These are phyloP conservation scores for Kazachstania sp. DNA, from an alignment of 1,139 yeast genomes.

Conservation along the genomic window DNA sequence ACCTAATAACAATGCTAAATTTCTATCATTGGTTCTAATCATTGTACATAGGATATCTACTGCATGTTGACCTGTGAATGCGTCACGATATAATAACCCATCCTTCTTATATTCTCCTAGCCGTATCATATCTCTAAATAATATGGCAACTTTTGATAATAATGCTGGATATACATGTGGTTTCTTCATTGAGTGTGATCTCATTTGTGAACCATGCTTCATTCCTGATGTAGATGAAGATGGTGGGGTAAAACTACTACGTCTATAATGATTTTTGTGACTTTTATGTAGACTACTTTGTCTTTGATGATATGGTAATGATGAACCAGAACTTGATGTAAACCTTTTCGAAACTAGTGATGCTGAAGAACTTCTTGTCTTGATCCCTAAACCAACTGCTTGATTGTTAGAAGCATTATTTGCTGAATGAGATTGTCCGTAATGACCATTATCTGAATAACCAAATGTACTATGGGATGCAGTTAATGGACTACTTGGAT, in stretches of 20 bases:
- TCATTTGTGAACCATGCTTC: slow-evolving; percentile 17
- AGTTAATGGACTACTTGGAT: neutral
- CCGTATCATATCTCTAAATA: slow-evolving; percentile 62
- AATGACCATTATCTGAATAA: neutral
- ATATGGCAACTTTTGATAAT: slow-evolving; percentile 73
- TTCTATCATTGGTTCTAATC: slow-evolving; percentile 83
- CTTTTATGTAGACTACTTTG: neutral
- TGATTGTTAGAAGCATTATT: neutral
- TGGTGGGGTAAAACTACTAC: slow-evolving; percentile 5
- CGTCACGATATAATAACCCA: slow-evolving; percentile 90
- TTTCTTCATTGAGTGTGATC: slow-evolving; percentile 11
- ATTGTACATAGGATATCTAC: slow-evolving; percentile 81
- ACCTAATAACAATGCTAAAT: slow-evolving; percentile 79
- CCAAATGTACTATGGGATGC: neutral
- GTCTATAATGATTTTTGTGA: slow-evolving; percentile 5
- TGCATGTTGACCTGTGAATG: slow-evolving; percentile 92
- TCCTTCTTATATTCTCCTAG: slow-evolving; percentile 79
- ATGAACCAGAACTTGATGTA: slow-evolving; percentile 26
- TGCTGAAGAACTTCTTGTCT: slow-evolving; percentile 32
- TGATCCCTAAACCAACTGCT: slow-evolving; percentile 31
- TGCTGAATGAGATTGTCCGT: neutral
- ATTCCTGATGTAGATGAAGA: slow-evolving; percentile 17
- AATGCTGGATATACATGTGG: slow-evolving; percentile 69
- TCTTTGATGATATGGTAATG: slow-evolving; percentile 16
- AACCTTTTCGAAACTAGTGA: slow-evolving; percentile 28